Percentiles rank a stretch among this genome's conserved stretches.
Evolutionary conservation across 768 basidiomycete genomes (phyloP).

Genomic region (Termitomyces titanicus): DNA sequence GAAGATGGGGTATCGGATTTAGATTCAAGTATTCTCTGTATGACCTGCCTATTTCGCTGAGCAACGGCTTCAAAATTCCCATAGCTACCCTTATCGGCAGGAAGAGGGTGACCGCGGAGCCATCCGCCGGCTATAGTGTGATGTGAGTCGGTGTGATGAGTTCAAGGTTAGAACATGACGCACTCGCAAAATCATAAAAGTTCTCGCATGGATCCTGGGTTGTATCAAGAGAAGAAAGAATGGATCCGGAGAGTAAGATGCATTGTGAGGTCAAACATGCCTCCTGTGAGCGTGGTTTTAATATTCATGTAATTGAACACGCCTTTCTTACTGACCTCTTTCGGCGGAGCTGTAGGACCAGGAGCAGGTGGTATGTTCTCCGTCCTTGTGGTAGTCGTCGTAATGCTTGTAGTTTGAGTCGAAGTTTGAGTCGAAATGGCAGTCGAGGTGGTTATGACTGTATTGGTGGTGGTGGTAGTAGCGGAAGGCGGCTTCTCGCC

Average conservation of each 20-base stretch:
- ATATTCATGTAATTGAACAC: not conserved
- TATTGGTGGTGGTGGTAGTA: slow-evolving; percentile 40
- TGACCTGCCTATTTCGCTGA: slow-evolving; percentile 73
- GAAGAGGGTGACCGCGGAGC: slow-evolving; percentile 78
- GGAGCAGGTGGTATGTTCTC: slow-evolving; percentile 47
- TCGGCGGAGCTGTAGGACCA: slow-evolving; percentile 46
- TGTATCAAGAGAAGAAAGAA: slow-evolving; percentile 77
- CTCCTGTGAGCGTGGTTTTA: slow-evolving; percentile 34
- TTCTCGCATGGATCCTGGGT: slow-evolving; percentile 91
- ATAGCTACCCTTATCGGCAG: slow-evolving; percentile 75
- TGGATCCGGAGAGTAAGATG: slow-evolving; percentile 76
- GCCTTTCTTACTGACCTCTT: slow-evolving; percentile 36
- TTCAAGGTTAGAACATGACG: slow-evolving; percentile 28
- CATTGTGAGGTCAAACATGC: slow-evolving; percentile 77
- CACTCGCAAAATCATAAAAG: slow-evolving; percentile 91
- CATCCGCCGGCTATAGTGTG: slow-evolving; percentile 74
- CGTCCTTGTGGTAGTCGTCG: slow-evolving; percentile 31
- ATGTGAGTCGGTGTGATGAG: not conserved
- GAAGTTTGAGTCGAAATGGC: slow-evolving; percentile 16
- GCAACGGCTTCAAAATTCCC: slow-evolving; percentile 72
- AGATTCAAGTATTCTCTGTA: slow-evolving; percentile 67
- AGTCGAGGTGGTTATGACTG: slow-evolving; percentile 30
- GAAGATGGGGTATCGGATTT: slow-evolving; percentile 30
- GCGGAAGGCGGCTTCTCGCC: slow-evolving; percentile 22
- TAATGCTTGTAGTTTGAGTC: slow-evolving; percentile 20